These are phyloP conservation scores for Termitomyces sp. DNA, from an alignment of 768 basidiomycete species.

Conservation along the genomic window DNA sequence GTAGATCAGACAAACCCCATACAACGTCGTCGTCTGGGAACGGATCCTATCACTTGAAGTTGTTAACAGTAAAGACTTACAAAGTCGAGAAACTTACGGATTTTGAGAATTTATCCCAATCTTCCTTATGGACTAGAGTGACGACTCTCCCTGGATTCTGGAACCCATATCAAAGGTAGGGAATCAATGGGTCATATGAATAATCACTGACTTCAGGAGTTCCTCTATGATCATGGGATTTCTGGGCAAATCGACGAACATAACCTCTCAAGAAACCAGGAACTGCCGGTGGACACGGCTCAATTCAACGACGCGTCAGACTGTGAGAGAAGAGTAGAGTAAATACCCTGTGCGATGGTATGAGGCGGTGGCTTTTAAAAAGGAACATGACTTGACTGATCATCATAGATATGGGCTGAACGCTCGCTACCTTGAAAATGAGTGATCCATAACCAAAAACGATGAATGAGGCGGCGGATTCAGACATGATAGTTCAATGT, in stretches of 20 bases:
- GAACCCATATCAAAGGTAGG: not conserved
- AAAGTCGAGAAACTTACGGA: slow-evolving; percentile 35
- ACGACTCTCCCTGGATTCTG: slow-evolving; percentile 87
- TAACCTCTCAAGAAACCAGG: slow-evolving; percentile 88
- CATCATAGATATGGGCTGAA: not conserved
- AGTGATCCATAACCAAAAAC: slow-evolving; percentile 93
- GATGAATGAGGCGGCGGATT: slow-evolving; percentile 37
- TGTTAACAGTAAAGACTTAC: not conserved
- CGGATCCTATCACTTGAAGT: slow-evolving; percentile 40
- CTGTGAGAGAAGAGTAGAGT: not conserved
- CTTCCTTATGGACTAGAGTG: slow-evolving; percentile 81
- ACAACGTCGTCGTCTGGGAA: slow-evolving; percentile 73
- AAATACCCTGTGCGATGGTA: slow-evolving; percentile 57
- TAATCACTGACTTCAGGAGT: slow-evolving; percentile 60
- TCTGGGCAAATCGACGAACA: slow-evolving; percentile 85
- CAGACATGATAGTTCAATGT: not conserved
- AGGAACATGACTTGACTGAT: not conserved
- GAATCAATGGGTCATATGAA: not conserved
- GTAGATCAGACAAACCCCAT: slow-evolving; percentile 54
- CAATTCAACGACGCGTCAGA: not conserved
- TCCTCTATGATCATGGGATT: slow-evolving; percentile 90
- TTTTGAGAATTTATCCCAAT: slow-evolving; percentile 76
- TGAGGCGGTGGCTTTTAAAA: slow-evolving; percentile 72
- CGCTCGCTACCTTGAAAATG: slow-evolving; percentile 71
- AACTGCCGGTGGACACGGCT: slow-evolving; percentile 26